A percentile compares a stretch with the other conserved stretches of the same genome.
These are phyloP conservation scores for Trametes cingulata DNA, from an alignment of 768 basidiomycete genomes.

Conservation along the genomic window DNA sequence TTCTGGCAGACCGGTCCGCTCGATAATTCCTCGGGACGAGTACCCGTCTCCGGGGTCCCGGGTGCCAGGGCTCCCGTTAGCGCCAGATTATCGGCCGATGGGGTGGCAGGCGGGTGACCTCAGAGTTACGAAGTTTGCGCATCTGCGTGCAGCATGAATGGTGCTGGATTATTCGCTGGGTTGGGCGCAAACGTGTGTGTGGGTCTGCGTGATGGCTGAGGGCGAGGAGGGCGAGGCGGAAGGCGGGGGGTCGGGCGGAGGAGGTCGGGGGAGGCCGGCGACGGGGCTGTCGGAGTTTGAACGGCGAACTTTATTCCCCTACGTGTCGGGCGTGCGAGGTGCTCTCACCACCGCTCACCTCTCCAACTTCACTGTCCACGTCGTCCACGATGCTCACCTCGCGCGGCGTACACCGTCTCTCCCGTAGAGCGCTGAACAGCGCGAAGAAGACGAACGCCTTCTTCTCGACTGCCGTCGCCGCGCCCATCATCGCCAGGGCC, in stretches of 20 bases:
- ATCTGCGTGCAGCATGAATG: background rate
- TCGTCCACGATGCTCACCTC: constrained; percentile 74
- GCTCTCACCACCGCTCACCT: constrained; percentile 27
- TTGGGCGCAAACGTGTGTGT: background rate
- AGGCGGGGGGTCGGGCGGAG: constrained; percentile 5
- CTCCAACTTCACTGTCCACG: constrained; percentile 32
- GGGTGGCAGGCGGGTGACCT: background rate
- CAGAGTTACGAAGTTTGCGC: background rate
- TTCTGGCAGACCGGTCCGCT: constrained; percentile 12
- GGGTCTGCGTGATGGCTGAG: background rate
- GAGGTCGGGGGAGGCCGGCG: constrained; percentile 30
- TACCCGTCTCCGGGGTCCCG: constrained; percentile 15
- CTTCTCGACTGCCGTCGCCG: constrained; percentile 66
- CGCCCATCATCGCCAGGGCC: constrained; percentile 56
- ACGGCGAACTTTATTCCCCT: constrained; percentile 32
- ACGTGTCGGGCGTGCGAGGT: constrained; percentile 25
- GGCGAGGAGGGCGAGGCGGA: constrained; percentile 7
- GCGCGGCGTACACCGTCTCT: constrained; percentile 85
- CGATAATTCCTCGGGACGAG: background rate
- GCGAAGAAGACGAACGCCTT: constrained; percentile 77
- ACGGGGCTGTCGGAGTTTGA: constrained; percentile 28
- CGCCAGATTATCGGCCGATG: constrained; percentile 16
- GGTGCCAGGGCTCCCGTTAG: constrained; percentile 4
- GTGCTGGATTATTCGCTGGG: background rate
- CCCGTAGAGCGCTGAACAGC: constrained; percentile 77